Percentiles rank a stretch among this genome's conserved stretches.
Evolutionary conservation across 176 grass and related monocot genomes (phyloP).

Genomic region (Lolium rigidum): DNA sequence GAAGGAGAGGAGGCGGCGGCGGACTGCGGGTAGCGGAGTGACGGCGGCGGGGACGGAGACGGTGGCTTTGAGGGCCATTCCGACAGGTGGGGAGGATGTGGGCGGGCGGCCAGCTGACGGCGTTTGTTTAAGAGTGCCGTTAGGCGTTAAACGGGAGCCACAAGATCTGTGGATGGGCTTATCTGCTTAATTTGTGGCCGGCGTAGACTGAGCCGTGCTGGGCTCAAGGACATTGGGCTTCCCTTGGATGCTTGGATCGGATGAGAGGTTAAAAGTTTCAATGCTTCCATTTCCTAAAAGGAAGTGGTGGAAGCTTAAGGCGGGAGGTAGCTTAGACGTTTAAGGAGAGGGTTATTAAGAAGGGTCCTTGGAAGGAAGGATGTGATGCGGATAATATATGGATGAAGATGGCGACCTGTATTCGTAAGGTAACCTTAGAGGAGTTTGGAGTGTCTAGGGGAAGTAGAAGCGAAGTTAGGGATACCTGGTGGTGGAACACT

Average conservation of each 20-base stretch:
- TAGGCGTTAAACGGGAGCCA: constrained; percentile 51
- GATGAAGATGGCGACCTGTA: too few species aligned
- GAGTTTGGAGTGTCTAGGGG: too few species aligned
- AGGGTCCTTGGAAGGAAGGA: too few species aligned
- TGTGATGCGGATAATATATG: too few species aligned
- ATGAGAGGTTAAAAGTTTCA: not conserved
- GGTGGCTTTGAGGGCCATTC: constrained; percentile 50
- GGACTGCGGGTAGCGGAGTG: constrained; percentile 34
- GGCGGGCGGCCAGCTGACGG: constrained; percentile 32
- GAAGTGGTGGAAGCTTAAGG: too few species aligned
- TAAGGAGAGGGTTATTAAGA: too few species aligned
- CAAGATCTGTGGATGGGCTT: constrained; percentile 46
- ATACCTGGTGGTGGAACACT: too few species aligned
- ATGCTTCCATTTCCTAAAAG: too few species aligned
- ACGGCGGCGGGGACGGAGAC: constrained; percentile 44
- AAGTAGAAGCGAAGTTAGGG: too few species aligned
- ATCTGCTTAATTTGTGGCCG: constrained; percentile 47
- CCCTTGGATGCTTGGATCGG: not conserved
- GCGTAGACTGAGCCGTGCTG: not conserved
- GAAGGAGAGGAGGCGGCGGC: not conserved
- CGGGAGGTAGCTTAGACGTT: too few species aligned
- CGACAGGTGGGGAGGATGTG: not conserved
- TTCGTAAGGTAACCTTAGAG: too few species aligned
- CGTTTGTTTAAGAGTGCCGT: constrained; percentile 41
- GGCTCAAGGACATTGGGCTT: not conserved